phyloP scores from a whole-genome alignment of 78 protist species.

The Protostelium mycophagum region DNA sequence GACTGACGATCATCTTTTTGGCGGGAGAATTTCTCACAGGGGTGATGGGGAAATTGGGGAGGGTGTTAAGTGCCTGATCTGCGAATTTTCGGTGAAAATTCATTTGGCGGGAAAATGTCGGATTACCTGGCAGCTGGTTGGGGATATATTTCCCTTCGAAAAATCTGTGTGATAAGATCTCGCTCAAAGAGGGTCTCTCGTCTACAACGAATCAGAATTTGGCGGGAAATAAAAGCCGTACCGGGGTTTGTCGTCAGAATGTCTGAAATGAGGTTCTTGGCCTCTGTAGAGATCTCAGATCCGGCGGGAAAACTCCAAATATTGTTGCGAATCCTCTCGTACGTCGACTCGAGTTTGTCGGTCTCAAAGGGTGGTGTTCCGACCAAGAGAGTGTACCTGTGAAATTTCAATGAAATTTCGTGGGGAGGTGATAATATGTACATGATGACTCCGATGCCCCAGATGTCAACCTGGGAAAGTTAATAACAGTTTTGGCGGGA shows the following conservation, averaged over 20 bases:
- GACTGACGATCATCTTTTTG: not conserved
- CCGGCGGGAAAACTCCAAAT: slow-evolving; percentile 76
- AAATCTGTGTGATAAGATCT: not conserved
- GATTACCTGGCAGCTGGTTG: not conserved
- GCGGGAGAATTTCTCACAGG: not conserved
- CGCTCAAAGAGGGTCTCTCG: slow-evolving; percentile 6
- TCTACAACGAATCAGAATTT: not conserved
- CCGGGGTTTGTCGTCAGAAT: slow-evolving; percentile 79
- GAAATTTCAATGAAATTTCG: slow-evolving; percentile 5
- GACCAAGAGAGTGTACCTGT: slow-evolving; percentile 84
- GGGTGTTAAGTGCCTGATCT: not conserved
- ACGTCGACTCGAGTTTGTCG: slow-evolving; percentile 82
- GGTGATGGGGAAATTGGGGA: not conserved
- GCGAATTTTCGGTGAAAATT: no score
- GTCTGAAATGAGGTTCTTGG: slow-evolving; percentile 65
- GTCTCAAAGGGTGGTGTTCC: slow-evolving; percentile 98
- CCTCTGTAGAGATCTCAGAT: slow-evolving; percentile 32
- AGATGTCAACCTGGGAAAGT: slow-evolving; percentile 72
- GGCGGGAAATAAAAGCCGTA: not conserved
- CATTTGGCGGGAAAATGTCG: no score
- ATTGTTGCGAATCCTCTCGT: slow-evolving; percentile 61
- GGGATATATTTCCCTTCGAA: slow-evolving; percentile 2
- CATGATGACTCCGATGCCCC: slow-evolving; percentile 92
- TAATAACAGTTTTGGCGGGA: no score
- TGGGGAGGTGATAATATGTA: slow-evolving; percentile 27